Evolutionary conservation across 495 filamentous ascomycete species (phyloP).

Genomic region (Copromyces sp.): DNA sequence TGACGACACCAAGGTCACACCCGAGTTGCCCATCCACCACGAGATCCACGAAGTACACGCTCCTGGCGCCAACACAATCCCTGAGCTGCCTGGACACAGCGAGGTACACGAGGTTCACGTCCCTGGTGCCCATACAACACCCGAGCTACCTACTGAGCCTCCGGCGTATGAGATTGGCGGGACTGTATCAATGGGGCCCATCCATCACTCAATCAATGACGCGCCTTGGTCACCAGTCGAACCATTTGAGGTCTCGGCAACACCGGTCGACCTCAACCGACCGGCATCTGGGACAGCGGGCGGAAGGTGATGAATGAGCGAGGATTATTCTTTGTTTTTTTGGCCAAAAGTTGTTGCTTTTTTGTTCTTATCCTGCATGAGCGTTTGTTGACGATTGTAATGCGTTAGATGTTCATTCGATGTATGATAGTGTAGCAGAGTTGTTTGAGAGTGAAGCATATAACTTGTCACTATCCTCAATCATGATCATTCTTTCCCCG

Average conservation of each 20-base stretch:
- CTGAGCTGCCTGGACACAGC: neutral
- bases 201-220: neutral
- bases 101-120: neutral
- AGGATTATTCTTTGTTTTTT: neutral
- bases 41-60: neutral
- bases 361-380: neutral
- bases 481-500: neutral
- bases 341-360: neutral
- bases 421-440: neutral
- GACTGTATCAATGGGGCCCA: neutral
- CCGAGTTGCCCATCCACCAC: neutral
- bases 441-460: neutral
- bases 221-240: neutral
- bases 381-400: neutral
- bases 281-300: neutral
- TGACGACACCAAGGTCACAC: neutral
- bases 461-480: neutral
- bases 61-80: neutral
- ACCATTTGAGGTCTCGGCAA: neutral
- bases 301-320: neutral
- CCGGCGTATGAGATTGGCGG: neutral
- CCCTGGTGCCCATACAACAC: neutral
- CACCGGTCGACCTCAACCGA: neutral
- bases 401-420: neutral
- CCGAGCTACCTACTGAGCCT: neutral